Base-by-base conservation (phyloP, 2,329 filamentous ascomycete species). In the Nectriaceae sp. region DNA sequence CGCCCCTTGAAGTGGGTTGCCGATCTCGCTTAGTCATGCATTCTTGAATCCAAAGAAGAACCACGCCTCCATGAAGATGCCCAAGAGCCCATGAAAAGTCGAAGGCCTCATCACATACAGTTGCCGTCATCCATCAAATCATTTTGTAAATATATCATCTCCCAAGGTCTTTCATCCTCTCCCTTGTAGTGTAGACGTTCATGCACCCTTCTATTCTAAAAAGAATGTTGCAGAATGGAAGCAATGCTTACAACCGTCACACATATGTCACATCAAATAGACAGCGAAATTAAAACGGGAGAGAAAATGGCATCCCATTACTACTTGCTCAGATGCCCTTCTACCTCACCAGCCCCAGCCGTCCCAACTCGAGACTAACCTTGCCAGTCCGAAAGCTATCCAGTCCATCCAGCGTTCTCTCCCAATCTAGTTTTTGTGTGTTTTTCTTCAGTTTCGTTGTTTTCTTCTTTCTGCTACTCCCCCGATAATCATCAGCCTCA, bases 321-420 rank as follows among this genome's bases (percentile, higher is more conserved):
- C 24, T 42, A 46, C 54, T 57, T 61, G 49, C 60, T 59, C 55
- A 62, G 57, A 60, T 46, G 52, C 55, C 56, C 55, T 61, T 60
- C 46, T 54, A 50, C 44, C 55, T 57, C 50, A 63, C 60, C 46
- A 46, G 52, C 55, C 46, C 52, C 51, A 50, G 44, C 50, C 38
- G 49, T 15, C 36, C 40, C 40, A 24, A 22, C 44, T 26, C 42
- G 41, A 37, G 46, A 44, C 49, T 42, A 50, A 41, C 52, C 39
- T 44, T 60, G 53, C 57, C 38, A 44, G 59, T 64, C 49, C 56
- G 53, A 50, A 59, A 60, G 54, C 42, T 52, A 53, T 56, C 48
- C 31, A 55, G 55, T 47, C 40, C 41, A 54, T 55, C 55, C 47
- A 62, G 49, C 44, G 56, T 55, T 53, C 60, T 55, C 54, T 61